Conservation (phyloP, 1,139 yeast genomes). For the Sugiyamaella castrensis region DNA sequence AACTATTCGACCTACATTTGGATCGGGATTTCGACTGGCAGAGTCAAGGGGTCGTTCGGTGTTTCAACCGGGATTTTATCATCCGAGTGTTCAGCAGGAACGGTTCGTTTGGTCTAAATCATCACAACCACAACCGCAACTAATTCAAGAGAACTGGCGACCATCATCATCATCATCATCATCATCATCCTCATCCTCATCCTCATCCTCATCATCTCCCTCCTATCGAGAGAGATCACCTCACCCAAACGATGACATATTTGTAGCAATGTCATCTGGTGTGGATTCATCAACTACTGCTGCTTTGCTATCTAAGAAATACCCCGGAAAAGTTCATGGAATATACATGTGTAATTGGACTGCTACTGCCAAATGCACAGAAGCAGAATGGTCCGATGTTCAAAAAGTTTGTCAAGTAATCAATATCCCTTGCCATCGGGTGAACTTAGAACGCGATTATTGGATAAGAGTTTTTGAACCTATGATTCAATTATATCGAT, state of each 20-base stretch:
- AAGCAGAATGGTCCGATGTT: constrained; percentile 86
- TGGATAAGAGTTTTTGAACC: constrained; percentile 93
- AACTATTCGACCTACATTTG: too few species aligned
- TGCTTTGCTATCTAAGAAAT: constrained; percentile 54
- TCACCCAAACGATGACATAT: constrained; percentile 41
- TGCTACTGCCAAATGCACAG: constrained; percentile 68
- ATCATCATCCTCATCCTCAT: too few species aligned
- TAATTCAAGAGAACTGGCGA: too few species aligned
- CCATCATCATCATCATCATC: too few species aligned
- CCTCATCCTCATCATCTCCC: too few species aligned
- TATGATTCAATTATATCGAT: constrained; percentile 68
- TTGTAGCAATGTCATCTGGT: constrained; percentile 95
- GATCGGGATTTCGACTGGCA: too few species aligned
- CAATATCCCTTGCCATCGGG: constrained; percentile 66
- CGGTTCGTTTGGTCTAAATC: too few species aligned
- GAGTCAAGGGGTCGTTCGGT: too few species aligned
- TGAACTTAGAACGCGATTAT: constrained; percentile 84
- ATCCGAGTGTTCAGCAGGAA: too few species aligned
- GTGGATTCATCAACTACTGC: constrained; percentile 95
- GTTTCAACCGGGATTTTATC: too few species aligned
- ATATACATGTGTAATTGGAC: constrained; percentile 94
- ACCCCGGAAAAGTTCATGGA: constrained; percentile 57
- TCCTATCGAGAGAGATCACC: constrained; percentile 1
- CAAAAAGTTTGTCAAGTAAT: constrained; percentile 58
- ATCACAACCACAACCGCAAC: too few species aligned